Base-by-base conservation (phyloP, 225 moss, liverwort and hornwort genomes). In the Neckera pumila region DNA sequence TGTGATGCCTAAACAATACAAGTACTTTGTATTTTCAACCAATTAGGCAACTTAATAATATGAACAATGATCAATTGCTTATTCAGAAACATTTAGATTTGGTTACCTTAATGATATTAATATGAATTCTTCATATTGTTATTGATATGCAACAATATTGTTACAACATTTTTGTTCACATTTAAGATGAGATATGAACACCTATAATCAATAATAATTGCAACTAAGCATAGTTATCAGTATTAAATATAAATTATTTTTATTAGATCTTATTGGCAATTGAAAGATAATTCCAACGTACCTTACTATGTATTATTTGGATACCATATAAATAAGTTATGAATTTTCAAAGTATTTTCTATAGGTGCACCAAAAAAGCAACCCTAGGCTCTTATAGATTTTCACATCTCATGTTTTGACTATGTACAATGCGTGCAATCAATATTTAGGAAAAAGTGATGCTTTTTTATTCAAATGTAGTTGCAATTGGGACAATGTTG, bases 121-220 rank as follows among this genome's bases (percentile, higher is more conserved):
- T 7, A 67, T 22, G 6, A 7, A 38, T 38, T 69, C 38, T 69
- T 69, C 4, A 23, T 2, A 69, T 67, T 69, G 23, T 7, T 25
- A 40, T 70, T 3, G 7, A 14, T 70, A 25, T 70, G 2, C 25
- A 23, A 40, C 11, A 11, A 38, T 8, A 40, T 40, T 70, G 0
- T 42, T 22, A 9, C 25, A 70, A 14, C 18, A 14, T 25, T 23
- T 23, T 25, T 8, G 1, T 25, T 40, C 3, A 40, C 9, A 70
- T 67, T 36, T 3, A n/a, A n/a, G 12, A 0, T n/a, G 0, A 67
- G 2, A 0, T 11, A 12, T n/a, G 1, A n/a, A 11, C 36, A n/a
- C n/a, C 13, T 38, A 23, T 36, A 66, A 36, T 19, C 3, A 11
- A 66, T 6, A 36, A 8, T 23, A 22, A 38, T 69, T 23, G 23